Conservation (phyloP, 1,284 basidiomycete species). For the Rhodotorula mucilaginosa region DNA sequence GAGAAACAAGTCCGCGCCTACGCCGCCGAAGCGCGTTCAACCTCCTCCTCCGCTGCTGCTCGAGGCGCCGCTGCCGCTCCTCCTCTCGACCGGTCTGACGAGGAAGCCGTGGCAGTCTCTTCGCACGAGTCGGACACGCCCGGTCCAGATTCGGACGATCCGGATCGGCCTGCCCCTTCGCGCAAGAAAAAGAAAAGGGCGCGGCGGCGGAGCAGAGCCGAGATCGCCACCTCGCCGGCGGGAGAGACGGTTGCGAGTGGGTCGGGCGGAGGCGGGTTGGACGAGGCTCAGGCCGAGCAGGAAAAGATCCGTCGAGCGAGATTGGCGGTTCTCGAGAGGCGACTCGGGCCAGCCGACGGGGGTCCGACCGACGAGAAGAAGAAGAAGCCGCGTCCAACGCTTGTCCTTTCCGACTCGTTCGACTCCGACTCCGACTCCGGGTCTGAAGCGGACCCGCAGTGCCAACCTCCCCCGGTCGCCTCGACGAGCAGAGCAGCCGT, state of each 20-base stretch:
- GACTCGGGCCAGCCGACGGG: too few species aligned
- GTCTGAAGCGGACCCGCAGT: not conserved
- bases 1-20: not conserved
- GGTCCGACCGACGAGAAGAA: too few species aligned
- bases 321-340: too few species aligned
- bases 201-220: not conserved
- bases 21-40: not conserved
- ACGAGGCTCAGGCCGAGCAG: too few species aligned
- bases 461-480: not conserved
- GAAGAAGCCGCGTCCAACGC: too few species aligned
- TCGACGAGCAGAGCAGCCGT: not conserved
- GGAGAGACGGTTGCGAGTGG: too few species aligned
- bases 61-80: not conserved
- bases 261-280: too few species aligned
- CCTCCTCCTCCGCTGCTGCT: not conserved
- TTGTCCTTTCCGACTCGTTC: too few species aligned
- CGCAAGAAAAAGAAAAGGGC: not conserved
- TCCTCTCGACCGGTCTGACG: not conserved
- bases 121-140: slow-evolving; percentile 2
- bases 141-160: slow-evolving; percentile 25
- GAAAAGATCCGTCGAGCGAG: too few species aligned
- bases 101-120: not conserved
- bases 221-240: not conserved
- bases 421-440: too few species aligned
- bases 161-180: slow-evolving; percentile 10